Percentiles rank a stretch among this genome's conserved stretches.
These are phyloP conservation scores for Schizochytrium sp. DNA, from an alignment of 108 stramenopile species.

Conservation along the genomic window DNA sequence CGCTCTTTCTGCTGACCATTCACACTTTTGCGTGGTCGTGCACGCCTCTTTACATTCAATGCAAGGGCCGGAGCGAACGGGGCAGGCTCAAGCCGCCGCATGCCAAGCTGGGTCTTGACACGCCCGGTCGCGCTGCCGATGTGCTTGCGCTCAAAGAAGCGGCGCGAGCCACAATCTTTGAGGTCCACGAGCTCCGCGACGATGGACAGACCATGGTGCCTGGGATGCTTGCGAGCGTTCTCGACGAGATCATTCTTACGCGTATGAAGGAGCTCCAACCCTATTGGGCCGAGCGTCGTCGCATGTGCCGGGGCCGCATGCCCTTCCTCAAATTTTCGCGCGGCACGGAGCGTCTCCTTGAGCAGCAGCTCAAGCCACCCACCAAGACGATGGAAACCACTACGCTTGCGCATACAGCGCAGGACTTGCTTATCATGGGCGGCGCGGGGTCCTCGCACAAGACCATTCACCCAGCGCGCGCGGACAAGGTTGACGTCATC, in stretches of 20 bases:
- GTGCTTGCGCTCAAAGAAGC: neutral
- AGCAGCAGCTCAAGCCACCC: neutral
- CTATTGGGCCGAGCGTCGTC: neutral
- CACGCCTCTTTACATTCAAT: neutral
- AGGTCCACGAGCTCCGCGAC: neutral
- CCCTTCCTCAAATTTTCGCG: neutral
- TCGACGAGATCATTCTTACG: neutral
- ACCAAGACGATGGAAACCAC: neutral
- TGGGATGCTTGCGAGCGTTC: neutral
- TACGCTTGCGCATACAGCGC: neutral
- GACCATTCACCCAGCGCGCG: neutral
- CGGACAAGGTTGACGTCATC: slow-evolving; percentile 11
- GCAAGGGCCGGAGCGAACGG: neutral
- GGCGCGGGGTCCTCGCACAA: neutral
- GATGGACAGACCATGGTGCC: neutral
- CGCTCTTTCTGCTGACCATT: neutral
- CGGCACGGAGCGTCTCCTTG: neutral
- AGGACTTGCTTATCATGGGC: neutral
- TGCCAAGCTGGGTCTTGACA: neutral
- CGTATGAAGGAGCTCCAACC: neutral
- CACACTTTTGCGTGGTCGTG: neutral
- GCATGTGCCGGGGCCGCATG: neutral
- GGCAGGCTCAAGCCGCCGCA: neutral
- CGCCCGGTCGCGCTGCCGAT: neutral
- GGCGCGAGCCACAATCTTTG: neutral